A percentile compares a stretch with the other conserved stretches of the same genome.
Conservation (phyloP, 2,329 filamentous ascomycete species). For the Trichoderma brevicompactum region DNA sequence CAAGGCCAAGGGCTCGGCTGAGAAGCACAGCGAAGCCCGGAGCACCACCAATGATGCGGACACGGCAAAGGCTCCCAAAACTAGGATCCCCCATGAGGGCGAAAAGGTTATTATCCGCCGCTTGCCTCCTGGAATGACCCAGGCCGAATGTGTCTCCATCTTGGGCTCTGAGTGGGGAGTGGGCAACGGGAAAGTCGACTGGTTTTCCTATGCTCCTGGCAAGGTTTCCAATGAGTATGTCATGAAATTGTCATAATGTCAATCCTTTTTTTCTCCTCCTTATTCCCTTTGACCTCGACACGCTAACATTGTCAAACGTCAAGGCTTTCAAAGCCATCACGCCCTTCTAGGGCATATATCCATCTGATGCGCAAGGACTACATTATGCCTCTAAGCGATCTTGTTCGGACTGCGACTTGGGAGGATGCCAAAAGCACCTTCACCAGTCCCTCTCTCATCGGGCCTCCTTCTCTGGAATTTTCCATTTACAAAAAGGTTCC, state of each 20-base stretch:
- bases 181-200: conserved; percentile 83
- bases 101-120: conserved; percentile 85
- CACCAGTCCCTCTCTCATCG: conserved; percentile 72
- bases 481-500: conserved; percentile 84
- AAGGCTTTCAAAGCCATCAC: conserved; percentile 83
- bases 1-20: conserved; percentile 37
- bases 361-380: conserved; percentile 75
- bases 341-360: conserved; percentile 79
- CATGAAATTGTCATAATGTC: not conserved
- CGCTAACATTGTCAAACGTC: conserved; percentile 29
- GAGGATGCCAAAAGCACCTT: conserved; percentile 80
- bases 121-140: conserved; percentile 82
- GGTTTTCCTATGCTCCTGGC: conserved; percentile 67
- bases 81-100: conserved; percentile 52
- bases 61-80: conserved; percentile 37
- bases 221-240: conserved; percentile 85
- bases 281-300: not conserved
- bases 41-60: conserved; percentile 40
- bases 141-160: conserved; percentile 72
- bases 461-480: conserved; percentile 79
- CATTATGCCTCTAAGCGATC: conserved; percentile 69
- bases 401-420: conserved; percentile 71
- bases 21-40: conserved; percentile 37
- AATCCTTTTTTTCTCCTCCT: no score
- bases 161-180: conserved; percentile 81